A percentile compares a stretch with the other conserved stretches of the same genome.
Conservation (phyloP, 495 filamentous ascomycete species). For the Penicillium subrubescens region DNA sequence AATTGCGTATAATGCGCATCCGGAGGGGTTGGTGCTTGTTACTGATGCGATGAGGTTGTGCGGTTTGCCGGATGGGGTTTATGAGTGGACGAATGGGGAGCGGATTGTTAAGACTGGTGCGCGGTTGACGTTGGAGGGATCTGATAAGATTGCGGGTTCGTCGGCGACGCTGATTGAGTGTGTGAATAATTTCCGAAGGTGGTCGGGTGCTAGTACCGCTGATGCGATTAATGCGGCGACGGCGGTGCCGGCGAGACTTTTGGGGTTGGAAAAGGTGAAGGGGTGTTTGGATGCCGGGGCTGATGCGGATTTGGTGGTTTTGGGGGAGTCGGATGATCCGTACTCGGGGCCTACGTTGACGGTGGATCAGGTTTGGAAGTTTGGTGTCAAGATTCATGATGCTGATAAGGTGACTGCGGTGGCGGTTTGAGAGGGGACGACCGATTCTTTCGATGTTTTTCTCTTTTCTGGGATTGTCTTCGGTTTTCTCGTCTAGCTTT, state of each 20-base stretch:
- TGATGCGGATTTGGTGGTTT: constrained; percentile 78
- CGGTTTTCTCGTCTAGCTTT: not conserved
- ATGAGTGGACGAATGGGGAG: constrained; percentile 79
- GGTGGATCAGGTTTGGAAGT: constrained; percentile 79
- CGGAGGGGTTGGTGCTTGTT: constrained; percentile 57
- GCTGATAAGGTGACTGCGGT: constrained; percentile 29
- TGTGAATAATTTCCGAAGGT: constrained; percentile 76
- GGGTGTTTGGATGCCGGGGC: constrained; percentile 67
- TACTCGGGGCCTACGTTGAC: constrained; percentile 50
- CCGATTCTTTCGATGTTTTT: too few species aligned
- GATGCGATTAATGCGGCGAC: constrained; percentile 72
- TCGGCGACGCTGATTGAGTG: constrained; percentile 76
- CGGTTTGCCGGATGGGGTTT: constrained; percentile 74
- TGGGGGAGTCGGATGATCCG: constrained; percentile 56
- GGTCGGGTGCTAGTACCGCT: constrained; percentile 64
- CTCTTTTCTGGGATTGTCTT: constrained; percentile 10
- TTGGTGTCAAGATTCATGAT: constrained; percentile 58
- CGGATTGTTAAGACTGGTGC: constrained; percentile 68
- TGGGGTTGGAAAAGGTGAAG: constrained; percentile 67
- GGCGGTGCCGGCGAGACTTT: constrained; percentile 69
- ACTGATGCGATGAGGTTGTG: constrained; percentile 64
- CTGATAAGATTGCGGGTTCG: constrained; percentile 71
- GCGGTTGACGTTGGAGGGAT: constrained; percentile 67
- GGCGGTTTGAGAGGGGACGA: constrained; percentile 11
- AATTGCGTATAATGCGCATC: constrained; percentile 60